Conservation (phyloP, 2,329 filamentous ascomycete genomes). For the Rasamsonia emersonii region DNA sequence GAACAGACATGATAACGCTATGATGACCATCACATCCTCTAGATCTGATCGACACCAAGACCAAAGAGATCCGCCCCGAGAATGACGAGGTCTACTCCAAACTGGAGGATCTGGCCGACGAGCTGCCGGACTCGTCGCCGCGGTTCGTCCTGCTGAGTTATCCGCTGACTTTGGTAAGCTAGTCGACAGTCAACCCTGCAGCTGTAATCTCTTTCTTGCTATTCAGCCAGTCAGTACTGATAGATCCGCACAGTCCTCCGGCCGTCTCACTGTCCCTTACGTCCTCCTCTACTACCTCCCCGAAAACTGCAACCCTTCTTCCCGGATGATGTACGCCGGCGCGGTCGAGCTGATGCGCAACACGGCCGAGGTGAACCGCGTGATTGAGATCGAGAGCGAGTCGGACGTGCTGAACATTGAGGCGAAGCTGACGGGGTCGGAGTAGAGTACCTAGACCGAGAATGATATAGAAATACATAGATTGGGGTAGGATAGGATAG, state of each 20-base stretch:
- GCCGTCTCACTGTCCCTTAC: slow-evolving; percentile 81
- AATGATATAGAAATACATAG: too few relatives aligned
- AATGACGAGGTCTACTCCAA: slow-evolving; percentile 74
- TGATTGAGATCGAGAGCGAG: slow-evolving; percentile 72
- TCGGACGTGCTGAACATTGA: slow-evolving; percentile 82
- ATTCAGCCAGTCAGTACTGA: slow-evolving; percentile 2
- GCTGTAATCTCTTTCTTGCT: background rate
- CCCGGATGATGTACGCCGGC: slow-evolving; percentile 89
- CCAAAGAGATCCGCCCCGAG: slow-evolving; percentile 78
- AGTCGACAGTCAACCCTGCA: background rate
- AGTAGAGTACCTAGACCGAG: too few relatives aligned
- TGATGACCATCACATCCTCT: slow-evolving; percentile 22
- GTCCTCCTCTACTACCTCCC: slow-evolving; percentile 93
- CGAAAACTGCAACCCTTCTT: slow-evolving; percentile 76
- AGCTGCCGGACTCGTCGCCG: slow-evolving; percentile 85
- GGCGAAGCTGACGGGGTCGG: slow-evolving; percentile 43
- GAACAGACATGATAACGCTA: slow-evolving; percentile 4
- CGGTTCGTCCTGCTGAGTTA: slow-evolving; percentile 87
- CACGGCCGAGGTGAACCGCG: slow-evolving; percentile 77
- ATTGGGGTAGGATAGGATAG: too few relatives aligned
- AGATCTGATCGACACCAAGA: slow-evolving; percentile 88
- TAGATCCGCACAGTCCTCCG: slow-evolving; percentile 56
- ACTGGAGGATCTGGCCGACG: slow-evolving; percentile 72
- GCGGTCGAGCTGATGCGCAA: slow-evolving; percentile 95
- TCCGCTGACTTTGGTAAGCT: slow-evolving; percentile 69